These are phyloP conservation scores for Sclerotinia nivalis DNA, from an alignment of 2,329 filamentous ascomycete species.

Conservation along the genomic window DNA sequence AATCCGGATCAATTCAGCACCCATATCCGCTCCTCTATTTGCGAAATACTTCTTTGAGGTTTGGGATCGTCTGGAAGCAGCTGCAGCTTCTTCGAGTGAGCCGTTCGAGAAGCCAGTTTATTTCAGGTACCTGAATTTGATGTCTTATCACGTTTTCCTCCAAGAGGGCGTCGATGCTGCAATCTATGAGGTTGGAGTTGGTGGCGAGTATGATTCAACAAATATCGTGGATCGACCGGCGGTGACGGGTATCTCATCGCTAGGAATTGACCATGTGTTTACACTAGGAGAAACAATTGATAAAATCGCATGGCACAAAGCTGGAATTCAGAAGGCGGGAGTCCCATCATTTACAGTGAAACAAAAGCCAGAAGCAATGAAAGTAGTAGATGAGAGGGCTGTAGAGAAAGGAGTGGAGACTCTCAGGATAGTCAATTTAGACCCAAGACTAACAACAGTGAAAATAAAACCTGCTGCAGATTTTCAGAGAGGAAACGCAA, in stretches of 20 bases:
- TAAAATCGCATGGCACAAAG: constrained; percentile 73
- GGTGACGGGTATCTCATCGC: constrained; percentile 61
- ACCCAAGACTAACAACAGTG: constrained; percentile 49
- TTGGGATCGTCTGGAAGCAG: constrained; percentile 55
- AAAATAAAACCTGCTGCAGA: constrained; percentile 53
- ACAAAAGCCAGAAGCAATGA: constrained; percentile 50
- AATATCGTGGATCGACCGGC: constrained; percentile 62
- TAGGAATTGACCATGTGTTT: constrained; percentile 69
- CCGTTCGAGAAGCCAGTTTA: constrained; percentile 52
- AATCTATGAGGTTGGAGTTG: constrained; percentile 67
- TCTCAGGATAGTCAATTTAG: constrained; percentile 47
- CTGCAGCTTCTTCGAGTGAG: constrained; percentile 38
- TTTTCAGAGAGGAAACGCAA: constrained; percentile 62
- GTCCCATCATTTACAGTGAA: constrained; percentile 58
- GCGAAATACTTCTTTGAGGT: constrained; percentile 68
- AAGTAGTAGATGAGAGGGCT: constrained; percentile 54
- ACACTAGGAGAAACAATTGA: constrained; percentile 63
- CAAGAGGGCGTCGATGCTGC: constrained; percentile 61
- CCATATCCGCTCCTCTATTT: constrained; percentile 60
- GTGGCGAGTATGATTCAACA: constrained; percentile 68
- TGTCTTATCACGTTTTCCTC: constrained; percentile 67
- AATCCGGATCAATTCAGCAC: constrained; percentile 61
- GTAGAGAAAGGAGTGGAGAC: constrained; percentile 53
- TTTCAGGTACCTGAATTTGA: constrained; percentile 63
- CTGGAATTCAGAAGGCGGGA: constrained; percentile 66